A percentile compares a stretch with the other conserved stretches of the same genome.
These are phyloP conservation scores for Streptanthus diversifolius DNA, from an alignment of 345 rosid species.

Conservation along the genomic window DNA sequence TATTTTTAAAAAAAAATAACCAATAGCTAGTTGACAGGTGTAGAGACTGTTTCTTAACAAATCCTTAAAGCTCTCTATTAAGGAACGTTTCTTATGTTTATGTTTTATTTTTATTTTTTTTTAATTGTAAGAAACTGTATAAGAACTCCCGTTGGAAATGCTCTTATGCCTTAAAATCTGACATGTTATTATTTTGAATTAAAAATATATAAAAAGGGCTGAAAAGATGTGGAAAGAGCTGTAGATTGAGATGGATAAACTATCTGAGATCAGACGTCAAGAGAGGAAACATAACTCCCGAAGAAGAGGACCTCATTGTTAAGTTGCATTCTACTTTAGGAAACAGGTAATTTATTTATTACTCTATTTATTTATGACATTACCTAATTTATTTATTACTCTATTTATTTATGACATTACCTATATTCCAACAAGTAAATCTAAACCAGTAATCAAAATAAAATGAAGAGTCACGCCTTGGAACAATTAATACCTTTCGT, in stretches of 20 bases:
- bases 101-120: too few relatives aligned
- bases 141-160: too few relatives aligned
- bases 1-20: too few relatives aligned
- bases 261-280: constrained; percentile 52
- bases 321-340: constrained; percentile 48
- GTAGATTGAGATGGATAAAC: constrained; percentile 54
- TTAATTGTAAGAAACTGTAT: too few relatives aligned
- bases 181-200: neutral
- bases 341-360: constrained; percentile 38
- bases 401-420: too few relatives aligned
- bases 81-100: too few relatives aligned
- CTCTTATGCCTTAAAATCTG: neutral
- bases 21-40: too few relatives aligned
- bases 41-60: too few relatives aligned
- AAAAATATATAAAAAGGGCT: constrained; percentile 24
- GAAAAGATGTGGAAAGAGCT: constrained; percentile 53
- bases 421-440: too few relatives aligned
- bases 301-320: constrained; percentile 52
- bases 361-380: too few relatives aligned
- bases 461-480: neutral
- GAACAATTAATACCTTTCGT: neutral
- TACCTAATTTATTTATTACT: too few relatives aligned
- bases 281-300: constrained; percentile 48
- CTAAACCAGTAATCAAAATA: neutral
- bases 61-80: too few relatives aligned